Conservation (phyloP, 106 monocot species). For the Vanilla planifolia region DNA sequence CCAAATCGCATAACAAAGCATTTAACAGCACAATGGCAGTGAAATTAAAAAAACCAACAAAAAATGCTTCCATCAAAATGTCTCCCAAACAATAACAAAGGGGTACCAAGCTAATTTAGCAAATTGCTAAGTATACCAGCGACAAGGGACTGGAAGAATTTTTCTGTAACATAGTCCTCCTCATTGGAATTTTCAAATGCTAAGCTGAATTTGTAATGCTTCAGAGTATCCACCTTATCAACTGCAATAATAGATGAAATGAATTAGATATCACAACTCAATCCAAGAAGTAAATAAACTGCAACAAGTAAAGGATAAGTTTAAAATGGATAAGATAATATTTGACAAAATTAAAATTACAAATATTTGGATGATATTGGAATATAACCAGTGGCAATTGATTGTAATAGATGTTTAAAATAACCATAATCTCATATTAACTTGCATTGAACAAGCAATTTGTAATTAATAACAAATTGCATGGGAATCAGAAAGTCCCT, state of each 20-base stretch:
- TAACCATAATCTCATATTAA: too few relatives aligned
- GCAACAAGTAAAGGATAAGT: too few relatives aligned
- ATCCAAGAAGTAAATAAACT: too few relatives aligned
- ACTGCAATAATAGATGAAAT: constrained; percentile 26
- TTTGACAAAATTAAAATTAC: too few relatives aligned
- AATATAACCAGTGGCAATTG: too few relatives aligned
- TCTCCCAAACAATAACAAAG: background rate
- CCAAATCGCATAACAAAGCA: background rate
- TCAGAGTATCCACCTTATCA: constrained; percentile 70
- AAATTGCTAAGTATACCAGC: constrained; percentile 40
- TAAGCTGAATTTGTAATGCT: constrained; percentile 79
- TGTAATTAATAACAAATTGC: too few relatives aligned
- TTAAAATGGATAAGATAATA: too few relatives aligned
- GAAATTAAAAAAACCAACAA: background rate
- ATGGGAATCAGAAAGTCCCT: too few relatives aligned
- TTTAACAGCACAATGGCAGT: background rate
- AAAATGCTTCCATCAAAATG: background rate
- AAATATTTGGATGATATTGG: too few relatives aligned
- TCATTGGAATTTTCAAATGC: constrained; percentile 94
- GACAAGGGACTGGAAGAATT: constrained; percentile 92
- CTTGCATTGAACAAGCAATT: too few relatives aligned
- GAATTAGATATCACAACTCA: background rate
- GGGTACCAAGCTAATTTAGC: background rate
- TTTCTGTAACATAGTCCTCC: constrained; percentile 88
- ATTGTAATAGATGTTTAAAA: too few relatives aligned